These are phyloP conservation scores for Ophiocordyceps unilateralis DNA, from an alignment of 2,329 filamentous ascomycete genomes.

Conservation along the genomic window DNA sequence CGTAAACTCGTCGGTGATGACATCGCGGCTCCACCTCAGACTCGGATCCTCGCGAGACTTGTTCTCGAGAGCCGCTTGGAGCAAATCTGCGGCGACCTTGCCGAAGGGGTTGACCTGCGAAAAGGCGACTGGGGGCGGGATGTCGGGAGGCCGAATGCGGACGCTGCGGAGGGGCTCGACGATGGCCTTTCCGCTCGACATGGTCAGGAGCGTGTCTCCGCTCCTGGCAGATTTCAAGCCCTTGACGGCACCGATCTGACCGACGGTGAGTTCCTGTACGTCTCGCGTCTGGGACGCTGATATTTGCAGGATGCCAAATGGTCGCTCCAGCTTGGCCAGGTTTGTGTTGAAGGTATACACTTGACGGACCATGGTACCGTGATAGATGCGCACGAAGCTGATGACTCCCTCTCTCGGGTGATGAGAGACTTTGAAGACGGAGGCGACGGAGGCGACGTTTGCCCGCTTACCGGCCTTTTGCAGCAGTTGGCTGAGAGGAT, in stretches of 20 bases:
- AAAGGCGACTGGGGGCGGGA: conserved; percentile 91
- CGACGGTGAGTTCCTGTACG: conserved; percentile 60
- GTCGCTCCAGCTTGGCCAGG: conserved; percentile 59
- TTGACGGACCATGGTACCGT: conserved; percentile 60
- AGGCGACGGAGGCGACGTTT: conserved; percentile 32
- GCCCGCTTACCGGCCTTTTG: conserved; percentile 18
- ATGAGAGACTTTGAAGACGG: conserved; percentile 89
- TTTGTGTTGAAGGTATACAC: conserved; percentile 75
- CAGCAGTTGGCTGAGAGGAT: conserved; percentile 20
- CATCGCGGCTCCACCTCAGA: conserved; percentile 65
- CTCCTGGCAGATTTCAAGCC: conserved; percentile 85
- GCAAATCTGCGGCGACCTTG: conserved; percentile 59
- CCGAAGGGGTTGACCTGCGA: conserved; percentile 77
- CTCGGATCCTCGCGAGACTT: conserved; percentile 86
- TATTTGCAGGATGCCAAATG: conserved; percentile 71
- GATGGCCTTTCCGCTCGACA: conserved; percentile 42
- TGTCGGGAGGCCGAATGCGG: conserved; percentile 72
- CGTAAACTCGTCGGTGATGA: conserved; percentile 84
- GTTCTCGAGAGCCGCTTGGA: conserved; percentile 59
- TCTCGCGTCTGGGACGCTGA: conserved; percentile 79
- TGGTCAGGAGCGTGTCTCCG: conserved; percentile 76
- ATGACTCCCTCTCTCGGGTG: conserved; percentile 73
- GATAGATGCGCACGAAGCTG: conserved; percentile 85
- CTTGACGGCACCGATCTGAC: conserved; percentile 86
- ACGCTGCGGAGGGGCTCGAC: conserved; percentile 53